Evolutionary conservation across 2,329 filamentous ascomycete species (phyloP).

Genomic region (Daldinia eschscholtzii): DNA sequence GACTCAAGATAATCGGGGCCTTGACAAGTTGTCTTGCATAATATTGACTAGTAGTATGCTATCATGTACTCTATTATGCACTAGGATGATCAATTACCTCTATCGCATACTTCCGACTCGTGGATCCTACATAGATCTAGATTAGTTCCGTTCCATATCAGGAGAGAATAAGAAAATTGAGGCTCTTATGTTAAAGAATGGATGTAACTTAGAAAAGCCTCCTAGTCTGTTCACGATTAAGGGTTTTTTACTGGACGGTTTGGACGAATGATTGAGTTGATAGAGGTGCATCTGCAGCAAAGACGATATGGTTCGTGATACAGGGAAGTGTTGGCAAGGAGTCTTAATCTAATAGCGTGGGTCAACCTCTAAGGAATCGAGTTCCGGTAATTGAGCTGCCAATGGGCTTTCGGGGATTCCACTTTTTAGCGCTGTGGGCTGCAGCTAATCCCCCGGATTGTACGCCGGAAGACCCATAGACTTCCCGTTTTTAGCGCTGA

Average conservation of each 20-base stretch:
- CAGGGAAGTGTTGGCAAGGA: neutral
- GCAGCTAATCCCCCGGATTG: slow-evolving; percentile 19
- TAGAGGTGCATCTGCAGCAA: slow-evolving; percentile 17
- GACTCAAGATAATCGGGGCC: neutral
- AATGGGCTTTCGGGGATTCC: slow-evolving; percentile 15
- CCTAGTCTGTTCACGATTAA: neutral
- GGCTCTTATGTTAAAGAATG: slow-evolving; percentile 29
- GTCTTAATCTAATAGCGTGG: slow-evolving; percentile 7
- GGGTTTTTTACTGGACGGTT: slow-evolving; percentile 13
- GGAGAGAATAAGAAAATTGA: slow-evolving; percentile 21
- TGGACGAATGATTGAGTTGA: slow-evolving; percentile 26
- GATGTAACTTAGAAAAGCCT: neutral
- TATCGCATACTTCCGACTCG: slow-evolving; percentile 16
- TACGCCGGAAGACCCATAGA: slow-evolving; percentile 17
- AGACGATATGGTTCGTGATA: slow-evolving; percentile 35
- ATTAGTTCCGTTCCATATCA: slow-evolving; percentile 12
- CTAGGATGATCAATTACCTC: slow-evolving; percentile 13
- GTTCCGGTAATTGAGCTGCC: slow-evolving; percentile 1
- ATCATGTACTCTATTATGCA: slow-evolving; percentile 27
- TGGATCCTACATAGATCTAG: neutral
- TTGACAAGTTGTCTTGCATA: slow-evolving; percentile 38
- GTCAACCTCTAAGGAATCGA: neutral
- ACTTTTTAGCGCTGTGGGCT: slow-evolving; percentile 30
- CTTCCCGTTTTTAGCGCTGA: slow-evolving; percentile 37
- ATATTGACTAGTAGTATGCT: slow-evolving; percentile 28